phyloP scores from a whole-genome alignment of 495 filamentous ascomycete species.

The Neurospora sp. region DNA sequence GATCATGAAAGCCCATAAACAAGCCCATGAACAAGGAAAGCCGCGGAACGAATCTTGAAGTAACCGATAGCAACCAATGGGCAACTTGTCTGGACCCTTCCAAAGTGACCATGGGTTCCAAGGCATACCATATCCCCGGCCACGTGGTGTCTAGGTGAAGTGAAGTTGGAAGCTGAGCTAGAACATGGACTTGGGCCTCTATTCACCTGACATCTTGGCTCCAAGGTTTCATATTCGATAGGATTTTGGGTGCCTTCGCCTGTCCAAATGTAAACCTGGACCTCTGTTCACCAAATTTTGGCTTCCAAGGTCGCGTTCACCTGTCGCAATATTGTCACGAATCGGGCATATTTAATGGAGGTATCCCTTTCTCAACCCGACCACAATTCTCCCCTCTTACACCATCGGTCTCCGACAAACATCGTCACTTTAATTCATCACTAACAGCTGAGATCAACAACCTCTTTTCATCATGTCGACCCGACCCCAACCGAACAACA shows the following conservation, averaged over 20 bases:
- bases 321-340: background rate
- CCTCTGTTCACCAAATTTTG: background rate
- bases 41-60: background rate
- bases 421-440: background rate
- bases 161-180: background rate
- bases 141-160: background rate
- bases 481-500: background rate
- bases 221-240: background rate
- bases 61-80: background rate
- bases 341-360: background rate
- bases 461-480: background rate
- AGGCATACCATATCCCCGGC: background rate
- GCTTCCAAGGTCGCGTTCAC: background rate
- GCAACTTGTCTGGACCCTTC: background rate
- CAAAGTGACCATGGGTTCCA: background rate
- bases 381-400: background rate
- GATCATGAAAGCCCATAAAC: background rate
- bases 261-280: background rate
- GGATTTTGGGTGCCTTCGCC: background rate
- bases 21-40: background rate
- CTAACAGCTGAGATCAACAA: background rate
- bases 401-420: background rate
- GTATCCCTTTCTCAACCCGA: background rate
- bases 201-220: background rate
- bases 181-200: background rate